Base-by-base conservation (phyloP, 345 rosid genomes). In the Lumnitzera littorea region DNA sequence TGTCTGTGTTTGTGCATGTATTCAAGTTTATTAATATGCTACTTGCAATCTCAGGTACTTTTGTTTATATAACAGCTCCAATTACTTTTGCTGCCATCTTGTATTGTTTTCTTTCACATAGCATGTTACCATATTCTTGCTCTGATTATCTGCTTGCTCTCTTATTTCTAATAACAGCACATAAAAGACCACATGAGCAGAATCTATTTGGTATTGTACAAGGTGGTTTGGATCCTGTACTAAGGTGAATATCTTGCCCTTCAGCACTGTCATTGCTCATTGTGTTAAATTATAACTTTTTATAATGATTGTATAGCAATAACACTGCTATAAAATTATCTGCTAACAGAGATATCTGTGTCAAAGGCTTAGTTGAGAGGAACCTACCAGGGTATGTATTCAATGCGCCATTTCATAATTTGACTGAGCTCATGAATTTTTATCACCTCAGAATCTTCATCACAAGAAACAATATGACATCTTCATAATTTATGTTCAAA, bases 181-280 rank as follows among this genome's bases (percentile, higher is more conserved):
- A 88, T 65, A 70, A 70, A 62, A 79, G 89, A 64, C 89, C 91
- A 50, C 58, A 73, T 15, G 96, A 88, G 27, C 96, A 88, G 72
- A 85, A 85, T 70, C 76, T 88, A 67, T 88, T 88, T 63, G 96
- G 89, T 62, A 88, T 88, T 24, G 84, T 85, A 58, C 91, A 88
- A 78, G 96, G 91, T 56, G 86, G 91, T 67, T 71, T 85, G 57
- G 96, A 88, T 82, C 89, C 88, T 67, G 67, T 67, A 24, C 71
- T 81, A 51, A 85, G 96, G 96, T 88, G 65, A 71, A 61, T 66
- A 43, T 59, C 16, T 31, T 11, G 31, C 48, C 36, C 58, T 49
- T 53, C 36, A 57, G 15, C 41, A 50, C 24, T 58, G 16, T 55
- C 46, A 53, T 65, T 65, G 15, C 25, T 48, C 8, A 36, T 25